Base-by-base conservation (phyloP, 306 rosid genomes). In the Corylus americana region DNA sequence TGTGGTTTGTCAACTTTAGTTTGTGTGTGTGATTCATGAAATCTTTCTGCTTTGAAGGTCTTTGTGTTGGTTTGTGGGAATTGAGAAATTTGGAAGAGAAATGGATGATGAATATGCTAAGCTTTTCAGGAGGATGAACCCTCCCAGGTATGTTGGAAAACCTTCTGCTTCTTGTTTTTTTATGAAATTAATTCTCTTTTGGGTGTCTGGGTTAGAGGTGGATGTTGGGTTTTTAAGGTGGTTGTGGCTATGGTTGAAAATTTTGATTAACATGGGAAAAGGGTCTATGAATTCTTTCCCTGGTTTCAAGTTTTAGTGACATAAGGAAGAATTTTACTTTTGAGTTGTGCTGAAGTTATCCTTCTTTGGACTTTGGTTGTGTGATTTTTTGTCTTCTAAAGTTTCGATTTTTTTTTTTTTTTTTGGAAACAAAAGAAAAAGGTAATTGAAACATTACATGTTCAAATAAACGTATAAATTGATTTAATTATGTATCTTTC, bases 101-200 rank as follows among this genome's bases (percentile, higher is more conserved):
- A 89, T 85, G 91, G 91, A 89, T 35, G 89, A 83, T 76, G 93
- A 89, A 79, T 89, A 79, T 79, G 85, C 86, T 8, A 89, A 89
- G 81, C 87, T 89, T 63, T 79, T 89, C 76, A 81, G 91, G 88
- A 80, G 93, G 83, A 79, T 89, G 84, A 89, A 89, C 84, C 91
- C 93, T 27, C 93, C 93, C 20, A 83, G 91, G 93, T 89, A 18
- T 22, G 66, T 63, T 48, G 35, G 22, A 27, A 10, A n/a, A 27
- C n/a, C 10, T 18, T 49, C 11, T 61, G 29, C 50, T 29, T 37
- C 11, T 77, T 59, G 42, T 76, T 37, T 54, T 16, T 16, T 11
- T 8, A 42, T 8, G 11, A n/a, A 57, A 12, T 10, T 1, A 14
- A 55, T 61, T 10, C 0, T 29, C 62, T 75, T 55, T 64, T 78